phyloP scores from a whole-genome alignment of 2,329 filamentous ascomycete genomes.

The Aspergillus pseudoterreus region DNA sequence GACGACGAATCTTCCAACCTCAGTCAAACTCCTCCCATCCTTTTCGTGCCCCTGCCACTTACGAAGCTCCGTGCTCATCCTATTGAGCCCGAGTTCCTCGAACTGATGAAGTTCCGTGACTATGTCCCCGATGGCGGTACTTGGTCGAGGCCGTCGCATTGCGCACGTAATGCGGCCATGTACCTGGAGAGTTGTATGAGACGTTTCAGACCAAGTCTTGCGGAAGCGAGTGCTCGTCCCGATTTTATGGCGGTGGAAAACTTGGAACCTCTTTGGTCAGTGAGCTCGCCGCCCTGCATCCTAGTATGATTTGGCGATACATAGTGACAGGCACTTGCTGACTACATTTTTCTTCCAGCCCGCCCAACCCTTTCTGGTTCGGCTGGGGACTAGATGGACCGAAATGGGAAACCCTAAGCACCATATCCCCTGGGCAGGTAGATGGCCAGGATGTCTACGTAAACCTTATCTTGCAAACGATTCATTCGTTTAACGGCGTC shows the following conservation, averaged over 20 bases:
- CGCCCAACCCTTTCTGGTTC: neutral
- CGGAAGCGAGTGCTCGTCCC: neutral
- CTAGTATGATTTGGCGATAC: neutral
- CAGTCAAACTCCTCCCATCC: neutral
- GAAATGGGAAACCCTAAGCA: neutral
- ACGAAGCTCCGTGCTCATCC: neutral
- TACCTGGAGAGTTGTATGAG: neutral
- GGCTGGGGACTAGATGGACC: neutral
- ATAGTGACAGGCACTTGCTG: neutral
- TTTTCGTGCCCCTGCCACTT: neutral
- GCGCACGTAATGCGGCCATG: neutral
- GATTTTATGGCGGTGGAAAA: neutral
- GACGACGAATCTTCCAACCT: neutral
- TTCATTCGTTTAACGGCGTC: neutral
- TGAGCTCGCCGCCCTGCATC: neutral
- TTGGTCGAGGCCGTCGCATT: neutral
- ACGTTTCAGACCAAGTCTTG: neutral
- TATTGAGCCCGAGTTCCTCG: neutral
- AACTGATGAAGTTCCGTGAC: neutral
- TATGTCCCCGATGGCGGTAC: neutral
- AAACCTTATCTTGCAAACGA: neutral
- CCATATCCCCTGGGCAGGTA: neutral
- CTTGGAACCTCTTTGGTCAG: neutral
- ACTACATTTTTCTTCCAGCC: neutral
- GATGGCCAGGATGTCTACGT: neutral